Conservation (phyloP, 768 basidiomycete species). For the Filobasidium floriforme region DNA sequence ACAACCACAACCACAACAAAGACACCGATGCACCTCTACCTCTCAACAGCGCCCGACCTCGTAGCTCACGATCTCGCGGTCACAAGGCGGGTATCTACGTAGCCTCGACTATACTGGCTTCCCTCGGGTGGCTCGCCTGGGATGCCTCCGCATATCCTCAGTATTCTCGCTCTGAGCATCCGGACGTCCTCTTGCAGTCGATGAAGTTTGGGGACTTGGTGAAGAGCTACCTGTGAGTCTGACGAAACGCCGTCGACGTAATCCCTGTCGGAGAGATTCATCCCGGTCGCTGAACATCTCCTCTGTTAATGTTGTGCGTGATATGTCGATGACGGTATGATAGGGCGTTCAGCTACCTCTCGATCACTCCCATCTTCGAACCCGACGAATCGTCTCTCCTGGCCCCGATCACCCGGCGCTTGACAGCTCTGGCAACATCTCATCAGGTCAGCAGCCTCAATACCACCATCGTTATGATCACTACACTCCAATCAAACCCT, state of each 20-base stretch:
- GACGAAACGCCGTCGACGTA: neutral
- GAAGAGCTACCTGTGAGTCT: conserved; percentile 4
- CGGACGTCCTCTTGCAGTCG: neutral
- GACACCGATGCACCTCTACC: too few relatives aligned
- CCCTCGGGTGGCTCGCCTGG: neutral
- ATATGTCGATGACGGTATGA: neutral
- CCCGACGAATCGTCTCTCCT: neutral
- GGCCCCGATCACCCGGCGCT: neutral
- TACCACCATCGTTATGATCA: too few relatives aligned
- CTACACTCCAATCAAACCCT: too few relatives aligned
- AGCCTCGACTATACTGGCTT: neutral
- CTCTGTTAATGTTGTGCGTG: neutral
- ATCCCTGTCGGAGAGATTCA: too few relatives aligned
- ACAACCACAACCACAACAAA: too few relatives aligned
- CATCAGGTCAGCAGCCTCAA: neutral
- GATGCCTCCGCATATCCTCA: neutral
- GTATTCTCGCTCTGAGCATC: neutral
- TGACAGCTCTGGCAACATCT: conserved; percentile 1
- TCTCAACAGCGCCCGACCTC: neutral
- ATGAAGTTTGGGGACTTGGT: neutral
- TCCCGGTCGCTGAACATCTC: too few relatives aligned
- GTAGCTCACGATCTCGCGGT: neutral
- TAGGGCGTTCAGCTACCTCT: neutral
- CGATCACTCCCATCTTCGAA: neutral
- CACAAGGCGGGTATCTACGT: neutral